phyloP scores from a whole-genome alignment of 2,329 filamentous ascomycete genomes.

The Davidsoniella eucalypti region DNA sequence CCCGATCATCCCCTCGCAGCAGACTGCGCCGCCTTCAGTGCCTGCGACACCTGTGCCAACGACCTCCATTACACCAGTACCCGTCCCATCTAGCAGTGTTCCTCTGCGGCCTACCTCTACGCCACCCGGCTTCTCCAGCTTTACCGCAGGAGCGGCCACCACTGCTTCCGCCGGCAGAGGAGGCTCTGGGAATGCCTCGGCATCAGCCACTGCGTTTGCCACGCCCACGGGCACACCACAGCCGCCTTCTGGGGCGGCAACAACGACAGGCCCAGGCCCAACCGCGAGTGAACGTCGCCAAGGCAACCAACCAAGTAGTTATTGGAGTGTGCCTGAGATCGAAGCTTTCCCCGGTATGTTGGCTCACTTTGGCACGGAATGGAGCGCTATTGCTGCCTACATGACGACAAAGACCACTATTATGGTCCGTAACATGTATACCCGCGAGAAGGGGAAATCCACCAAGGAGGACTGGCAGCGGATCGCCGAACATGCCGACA shows the following conservation, averaged over 20 bases:
- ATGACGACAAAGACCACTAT: slow-evolving; percentile 74
- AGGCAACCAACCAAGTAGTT: slow-evolving; percentile 52
- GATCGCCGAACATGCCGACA: slow-evolving; percentile 44
- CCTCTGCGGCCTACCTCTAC: slow-evolving; percentile 2
- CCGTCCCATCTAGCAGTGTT: neutral
- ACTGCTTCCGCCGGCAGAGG: neutral
- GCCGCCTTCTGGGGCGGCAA: slow-evolving; percentile 29
- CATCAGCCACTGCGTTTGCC: slow-evolving; percentile 19
- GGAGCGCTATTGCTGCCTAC: slow-evolving; percentile 54
- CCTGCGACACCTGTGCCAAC: slow-evolving; percentile 15
- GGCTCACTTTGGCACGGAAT: slow-evolving; percentile 63
- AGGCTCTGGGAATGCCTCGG: slow-evolving; percentile 3
- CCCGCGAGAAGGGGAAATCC: slow-evolving; percentile 42
- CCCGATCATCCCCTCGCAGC: slow-evolving; percentile 13
- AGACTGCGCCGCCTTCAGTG: slow-evolving; percentile 24
- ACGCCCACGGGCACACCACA: slow-evolving; percentile 20
- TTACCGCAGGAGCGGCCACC: neutral
- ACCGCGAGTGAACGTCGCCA: slow-evolving; percentile 30
- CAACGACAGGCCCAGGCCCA: slow-evolving; percentile 37
- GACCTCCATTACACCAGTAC: neutral
- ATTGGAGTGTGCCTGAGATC: slow-evolving; percentile 73
- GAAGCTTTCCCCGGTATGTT: slow-evolving; percentile 60
- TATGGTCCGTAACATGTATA: slow-evolving; percentile 66
- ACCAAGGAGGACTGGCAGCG: slow-evolving; percentile 40
- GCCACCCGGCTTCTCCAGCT: slow-evolving; percentile 3